Evolutionary conservation across 495 filamentous ascomycete genomes (phyloP).

Genomic region (Xylona heveae): DNA sequence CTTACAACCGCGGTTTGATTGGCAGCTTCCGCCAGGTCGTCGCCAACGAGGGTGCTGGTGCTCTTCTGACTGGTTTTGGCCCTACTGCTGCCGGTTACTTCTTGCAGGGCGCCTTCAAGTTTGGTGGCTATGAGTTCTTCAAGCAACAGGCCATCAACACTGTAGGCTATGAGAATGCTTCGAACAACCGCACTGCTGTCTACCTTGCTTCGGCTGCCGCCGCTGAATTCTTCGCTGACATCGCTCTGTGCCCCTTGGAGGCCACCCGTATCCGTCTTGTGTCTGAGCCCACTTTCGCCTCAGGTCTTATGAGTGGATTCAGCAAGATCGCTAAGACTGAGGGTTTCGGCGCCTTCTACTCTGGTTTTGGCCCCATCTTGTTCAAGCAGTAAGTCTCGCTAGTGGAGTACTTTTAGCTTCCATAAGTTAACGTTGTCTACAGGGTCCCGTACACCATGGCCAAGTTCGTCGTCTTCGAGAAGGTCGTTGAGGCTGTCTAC

Average conservation of each 20-base stretch:
- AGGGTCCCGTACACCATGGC: conserved; percentile 99
- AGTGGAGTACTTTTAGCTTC: neutral
- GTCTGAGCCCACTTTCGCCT: conserved; percentile 71
- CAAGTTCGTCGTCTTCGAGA: conserved; percentile 99
- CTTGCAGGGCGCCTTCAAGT: conserved; percentile 89
- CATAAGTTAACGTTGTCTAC: conserved; percentile 5
- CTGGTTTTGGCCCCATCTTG: conserved; percentile 79
- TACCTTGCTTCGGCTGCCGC: conserved; percentile 69
- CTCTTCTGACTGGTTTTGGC: conserved; percentile 70
- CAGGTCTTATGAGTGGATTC: conserved; percentile 63
- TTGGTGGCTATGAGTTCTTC: conserved; percentile 90
- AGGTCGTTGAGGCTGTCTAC: conserved; percentile 71
- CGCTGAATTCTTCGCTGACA: conserved; percentile 87
- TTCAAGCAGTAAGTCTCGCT: conserved; percentile 71
- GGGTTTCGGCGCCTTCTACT: conserved; percentile 81
- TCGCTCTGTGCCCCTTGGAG: conserved; percentile 84
- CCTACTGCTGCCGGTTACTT: conserved; percentile 84
- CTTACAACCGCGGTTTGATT: conserved; percentile 78
- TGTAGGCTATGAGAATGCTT: conserved; percentile 57
- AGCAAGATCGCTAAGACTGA: conserved; percentile 67
- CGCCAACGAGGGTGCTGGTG: conserved; percentile 66
- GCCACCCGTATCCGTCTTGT: conserved; percentile 91
- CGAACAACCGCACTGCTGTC: conserved; percentile 69
- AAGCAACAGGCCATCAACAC: conserved; percentile 81
- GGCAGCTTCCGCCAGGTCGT: conserved; percentile 74